Base-by-base conservation (phyloP, 2,329 filamentous ascomycete genomes). In the Sporothrix variecibatus region DNA sequence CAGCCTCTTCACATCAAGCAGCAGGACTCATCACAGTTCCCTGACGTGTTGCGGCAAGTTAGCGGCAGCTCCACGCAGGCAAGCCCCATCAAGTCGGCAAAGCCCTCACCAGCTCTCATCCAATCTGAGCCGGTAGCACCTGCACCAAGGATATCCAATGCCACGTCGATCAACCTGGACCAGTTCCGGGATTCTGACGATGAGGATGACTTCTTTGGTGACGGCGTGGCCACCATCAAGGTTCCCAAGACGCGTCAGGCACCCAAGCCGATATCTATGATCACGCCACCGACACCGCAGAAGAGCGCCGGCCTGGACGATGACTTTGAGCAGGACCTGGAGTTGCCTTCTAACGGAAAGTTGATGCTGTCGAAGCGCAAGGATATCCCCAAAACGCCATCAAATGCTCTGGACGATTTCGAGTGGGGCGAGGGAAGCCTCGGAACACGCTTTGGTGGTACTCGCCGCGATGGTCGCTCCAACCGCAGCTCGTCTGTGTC, bases 351-450 rank as follows among this genome's bases (percentile, higher is more conserved):
- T 0, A 87, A 91, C 78, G 88, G 90, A 56, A 88, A 90, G 77
- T 83, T 95, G 46, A 90, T 86, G 78, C 85, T 95, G 46, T 90
- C 90, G 8, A 89, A 87, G 56, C 86, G 84, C 75, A 86, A 84
- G 79, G 89, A 92, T 49, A 88, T 89, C 49, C 88, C 91, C 26
- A 90, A 88, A 79, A 91, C 90, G 2, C 89, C 91, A 17, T 82
- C 85, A 40, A 88, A 87, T 76, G 84, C 85, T 70, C 82, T 86
- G 75, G 94, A 97, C 71, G 95, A 97, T 76, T 90, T 97, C 78
- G 95, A 98, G 80, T 97, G 95, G 93, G 94, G 93, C 71, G 96
- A 98, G 83, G 95, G 94, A 73, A 98, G 95, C 81, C 86, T 98
- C 75, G 94, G 95, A 53, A 97, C 95, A 62, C 90, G 95, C 74